Evolutionary conservation across 805 yeast genomes (phyloP).

Genomic region (Cyberlindnera maritima): DNA sequence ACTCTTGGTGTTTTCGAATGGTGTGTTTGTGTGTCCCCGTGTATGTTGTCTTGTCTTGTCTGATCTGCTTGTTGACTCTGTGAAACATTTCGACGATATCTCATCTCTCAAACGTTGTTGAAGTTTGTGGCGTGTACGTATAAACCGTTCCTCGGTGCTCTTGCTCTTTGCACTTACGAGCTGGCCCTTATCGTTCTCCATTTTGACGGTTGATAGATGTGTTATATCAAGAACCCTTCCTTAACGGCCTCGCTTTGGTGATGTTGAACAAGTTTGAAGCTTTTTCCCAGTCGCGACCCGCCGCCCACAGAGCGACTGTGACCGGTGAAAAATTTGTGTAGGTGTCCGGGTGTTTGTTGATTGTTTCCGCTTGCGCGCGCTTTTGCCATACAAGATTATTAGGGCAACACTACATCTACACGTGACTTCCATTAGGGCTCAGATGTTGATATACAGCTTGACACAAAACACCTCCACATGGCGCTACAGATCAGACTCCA

Average conservation of each 20-base stretch:
- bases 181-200: slow-evolving; percentile 99
- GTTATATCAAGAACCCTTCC: slow-evolving; percentile 3
- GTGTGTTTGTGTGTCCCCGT: background rate
- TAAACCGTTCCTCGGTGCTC: slow-evolving; percentile 1
- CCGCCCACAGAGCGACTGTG: slow-evolving; percentile 2
- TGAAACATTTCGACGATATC: too few species aligned
- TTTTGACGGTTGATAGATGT: slow-evolving; percentile 44
- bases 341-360: slow-evolving; percentile 12
- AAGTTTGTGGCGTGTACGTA: background rate
- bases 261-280: slow-evolving; percentile 16
- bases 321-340: slow-evolving; percentile 17
- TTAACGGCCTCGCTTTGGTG: background rate
- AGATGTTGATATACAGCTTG: background rate
- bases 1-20: too few species aligned
- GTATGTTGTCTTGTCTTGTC: background rate
- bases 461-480: background rate
- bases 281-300: slow-evolving; percentile 15
- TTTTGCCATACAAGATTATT: background rate
- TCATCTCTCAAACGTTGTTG: background rate
- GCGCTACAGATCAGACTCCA: background rate
- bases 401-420: background rate
- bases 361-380: background rate
- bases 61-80: too few species aligned
- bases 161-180: slow-evolving; percentile 64
- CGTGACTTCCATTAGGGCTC: background rate